Evolutionary conservation across 371 early-diverging fungal species (phyloP), one percentile per base, ranked within the genome.

Genomic region (Mortierella sp.): DNA sequence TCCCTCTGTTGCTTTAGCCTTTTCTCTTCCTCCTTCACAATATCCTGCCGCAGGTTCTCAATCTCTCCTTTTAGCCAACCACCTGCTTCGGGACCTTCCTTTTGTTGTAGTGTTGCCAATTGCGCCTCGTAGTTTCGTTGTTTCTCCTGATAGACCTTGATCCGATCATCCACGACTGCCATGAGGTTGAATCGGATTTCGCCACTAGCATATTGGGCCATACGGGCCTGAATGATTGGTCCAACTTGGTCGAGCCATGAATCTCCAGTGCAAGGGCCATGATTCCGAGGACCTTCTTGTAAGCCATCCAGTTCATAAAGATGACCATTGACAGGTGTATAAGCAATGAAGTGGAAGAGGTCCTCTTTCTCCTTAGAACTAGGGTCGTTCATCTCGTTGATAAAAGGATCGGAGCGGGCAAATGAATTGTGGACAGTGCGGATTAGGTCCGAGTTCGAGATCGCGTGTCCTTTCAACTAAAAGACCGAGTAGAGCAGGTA

Each of bases 271-370:
- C 90, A 89, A 82, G 82, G 57, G 56, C 89, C 92, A 46, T 86
- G 78, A 62, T 88, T 83, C 9, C 89, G 81, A 41, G 96, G 94
- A 1, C 89, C 87, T n/a, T 63, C 64, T 52, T 87, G 88, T 34
- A 96, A 73, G 0, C 97, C 97, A 70, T 97, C 97, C 54, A 96
- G 78, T 80, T 97, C 96, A 53, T 91, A 95, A 8, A 96, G 78
- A 3, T 83, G 82, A 1, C 94, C 95, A 54, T 89, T 82, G 21
- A 92, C 82, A 5, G 95, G 95, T 19, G 95, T 82, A 54, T 93
- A 97, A 19, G 91, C 86, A 59, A 96, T 89, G 71, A 96, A 97
- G 67, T 97, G 97, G 63, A 92, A 96, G 12, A 89, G 64, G 56
- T 94, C 96, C 43, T 94, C 95, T 41, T 89, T 87, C 51, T 91